A percentile compares a stretch with the other conserved stretches of the same genome.
phyloP scores from a whole-genome alignment of 306 rosid genomes.

The Fragaria nilgerrensis region DNA sequence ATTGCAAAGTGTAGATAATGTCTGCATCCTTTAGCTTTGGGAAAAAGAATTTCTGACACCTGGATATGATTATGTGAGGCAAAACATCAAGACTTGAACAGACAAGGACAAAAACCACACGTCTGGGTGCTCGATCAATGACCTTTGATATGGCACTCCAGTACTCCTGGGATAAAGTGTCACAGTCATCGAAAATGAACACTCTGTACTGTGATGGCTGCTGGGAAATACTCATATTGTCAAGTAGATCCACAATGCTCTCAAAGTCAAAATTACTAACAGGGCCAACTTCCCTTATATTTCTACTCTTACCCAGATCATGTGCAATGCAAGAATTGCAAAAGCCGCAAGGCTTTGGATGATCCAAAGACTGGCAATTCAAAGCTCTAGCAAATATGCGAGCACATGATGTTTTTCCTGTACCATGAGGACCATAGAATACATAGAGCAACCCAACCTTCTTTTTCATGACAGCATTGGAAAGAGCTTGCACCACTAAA shows the following conservation, averaged over 20 bases:
- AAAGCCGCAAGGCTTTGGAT: slow-evolving; percentile 86
- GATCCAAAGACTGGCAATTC: slow-evolving; percentile 81
- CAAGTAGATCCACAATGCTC: slow-evolving; percentile 79
- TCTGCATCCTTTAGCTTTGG: slow-evolving; percentile 95
- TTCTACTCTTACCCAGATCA: slow-evolving; percentile 77
- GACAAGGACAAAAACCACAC: slow-evolving; percentile 93
- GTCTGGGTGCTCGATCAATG: slow-evolving; percentile 98
- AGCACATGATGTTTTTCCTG: slow-evolving; percentile 93
- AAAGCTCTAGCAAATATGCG: slow-evolving; percentile 91
- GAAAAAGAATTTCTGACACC: slow-evolving; percentile 94
- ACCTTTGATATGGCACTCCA: slow-evolving; percentile 95
- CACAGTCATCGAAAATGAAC: slow-evolving; percentile 91
- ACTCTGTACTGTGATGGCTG: slow-evolving; percentile 74
- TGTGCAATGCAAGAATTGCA: slow-evolving; percentile 85
- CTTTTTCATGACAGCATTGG: slow-evolving; percentile 76
- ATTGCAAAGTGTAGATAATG: slow-evolving; percentile 69
- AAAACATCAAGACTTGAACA: slow-evolving; percentile 93
- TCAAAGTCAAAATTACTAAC: slow-evolving; percentile 85
- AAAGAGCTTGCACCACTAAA: slow-evolving; percentile 92
- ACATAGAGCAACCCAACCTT: slow-evolving; percentile 84
- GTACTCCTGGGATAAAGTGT: slow-evolving; percentile 71
- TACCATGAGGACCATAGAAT: slow-evolving; percentile 97
- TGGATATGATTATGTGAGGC: slow-evolving; percentile 96
- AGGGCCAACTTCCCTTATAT: slow-evolving; percentile 86
- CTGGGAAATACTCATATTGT: slow-evolving; percentile 70